Base-by-base conservation (phyloP, 495 filamentous ascomycete species). In the Penicillium macrosclerotiorum region DNA sequence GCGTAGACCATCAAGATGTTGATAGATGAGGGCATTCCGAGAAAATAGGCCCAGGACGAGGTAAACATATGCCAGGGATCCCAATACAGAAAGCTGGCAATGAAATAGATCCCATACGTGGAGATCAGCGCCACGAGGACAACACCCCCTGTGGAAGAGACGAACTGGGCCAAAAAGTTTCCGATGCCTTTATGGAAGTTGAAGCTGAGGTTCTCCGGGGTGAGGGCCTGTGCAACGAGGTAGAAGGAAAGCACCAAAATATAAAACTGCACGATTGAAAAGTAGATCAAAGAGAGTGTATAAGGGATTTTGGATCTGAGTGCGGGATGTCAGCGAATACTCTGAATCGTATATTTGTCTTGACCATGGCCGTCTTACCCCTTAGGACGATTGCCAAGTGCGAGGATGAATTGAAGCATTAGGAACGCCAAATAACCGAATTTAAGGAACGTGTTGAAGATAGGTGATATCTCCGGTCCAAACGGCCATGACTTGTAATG, bases 361-460 rank as follows among this genome's bases (percentile, higher is more conserved):
- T 37, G 3, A 12, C 18, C 20, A n/a, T n/a, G n/a, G 5, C 9
- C 14, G 12, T 38, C 42, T 27, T 27, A 92, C 66, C 72, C 90
- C 70, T 96, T 95, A 1, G 90, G 90, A 51, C 90, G 74, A 63
- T 95, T 95, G 45, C 90, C 90, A 50, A 96, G 79, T 11, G 90
- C 90, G 19, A 96, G 74, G 50, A 96, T 88, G 68, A 95, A 95
- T 69, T 96, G 90, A n/a, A 94, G 73, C 17, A 89, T 73, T 43
- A 95, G 67, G 64, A 89, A 88, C 42, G 77, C 85, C 16, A 95
- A 77, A 64, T 96, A 96, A 32, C 89, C 60, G 58, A 92, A 94
- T 65, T 93, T 82, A 27, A 96, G 69, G 23, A 93, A 74, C 13
- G 83, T 85, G 72, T 96, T 95, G 69, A 96, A 57, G 56, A 91